A percentile compares a stretch with the other conserved stretches of the same genome.
Conservation (phyloP, 805 yeast genomes). For the Kurtzmaniella cleridarum region DNA sequence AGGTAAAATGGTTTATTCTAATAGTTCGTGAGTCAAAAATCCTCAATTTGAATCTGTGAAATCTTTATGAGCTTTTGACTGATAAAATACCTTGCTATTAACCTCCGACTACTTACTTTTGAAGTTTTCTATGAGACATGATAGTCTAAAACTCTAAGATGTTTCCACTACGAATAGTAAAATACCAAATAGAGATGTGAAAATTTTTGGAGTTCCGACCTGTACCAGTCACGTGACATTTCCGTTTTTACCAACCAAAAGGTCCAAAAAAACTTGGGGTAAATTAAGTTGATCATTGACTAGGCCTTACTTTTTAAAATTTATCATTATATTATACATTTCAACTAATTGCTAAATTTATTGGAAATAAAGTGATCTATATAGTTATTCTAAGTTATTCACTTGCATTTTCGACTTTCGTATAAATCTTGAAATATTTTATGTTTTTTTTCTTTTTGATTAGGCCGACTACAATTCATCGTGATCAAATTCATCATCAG, state of each 20-base stretch:
- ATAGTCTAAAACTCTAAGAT: neutral
- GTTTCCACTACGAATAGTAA: conserved; percentile 1
- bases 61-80: no score
- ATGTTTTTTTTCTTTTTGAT: neutral
- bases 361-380: neutral
- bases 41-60: neutral
- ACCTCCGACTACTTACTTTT: conserved; percentile 27
- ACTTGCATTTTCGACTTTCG: neutral
- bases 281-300: no score
- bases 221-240: conserved; percentile 1
- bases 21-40: neutral
- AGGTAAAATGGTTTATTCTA: no score
- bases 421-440: conserved; percentile 3
- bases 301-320: no score
- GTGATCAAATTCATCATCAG: conserved; percentile 40
- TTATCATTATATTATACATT: neutral
- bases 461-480: conserved; percentile 33
- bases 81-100: no score
- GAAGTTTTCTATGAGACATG: conserved; percentile 30
- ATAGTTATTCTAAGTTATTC: neutral
- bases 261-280: neutral
- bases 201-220: neutral
- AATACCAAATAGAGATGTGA: neutral
- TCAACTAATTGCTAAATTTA: neutral
- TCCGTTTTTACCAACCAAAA: conserved; percentile 3